Evolutionary conservation across 2,329 filamentous ascomycete species (phyloP).

Genomic region (Pezicula carpinea): DNA sequence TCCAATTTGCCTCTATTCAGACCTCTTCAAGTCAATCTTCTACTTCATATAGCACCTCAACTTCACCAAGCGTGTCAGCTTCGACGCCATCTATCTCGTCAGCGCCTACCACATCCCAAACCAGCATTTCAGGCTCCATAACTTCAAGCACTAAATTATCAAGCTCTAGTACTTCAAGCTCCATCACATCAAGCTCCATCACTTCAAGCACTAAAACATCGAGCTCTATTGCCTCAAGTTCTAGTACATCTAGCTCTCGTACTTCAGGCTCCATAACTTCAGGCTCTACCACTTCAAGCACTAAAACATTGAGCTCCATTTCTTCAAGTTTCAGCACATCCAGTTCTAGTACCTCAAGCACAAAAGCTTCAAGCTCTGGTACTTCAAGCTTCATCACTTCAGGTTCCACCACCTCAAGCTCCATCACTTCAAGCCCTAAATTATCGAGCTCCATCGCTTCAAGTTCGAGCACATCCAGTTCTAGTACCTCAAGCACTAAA

Average conservation of each 20-base stretch:
- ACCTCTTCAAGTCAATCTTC: neutral
- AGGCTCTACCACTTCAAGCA: neutral
- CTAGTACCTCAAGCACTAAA: neutral
- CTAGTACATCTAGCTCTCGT: constrained; percentile 3
- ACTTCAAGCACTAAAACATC: neutral
- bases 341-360: neutral
- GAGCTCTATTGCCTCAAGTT: neutral
- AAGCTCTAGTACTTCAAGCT: neutral
- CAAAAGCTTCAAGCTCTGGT: neutral
- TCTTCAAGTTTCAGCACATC: neutral
- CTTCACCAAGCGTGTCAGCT: too few relatives aligned
- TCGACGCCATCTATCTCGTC: too few relatives aligned
- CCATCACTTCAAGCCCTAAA: constrained; percentile 1
- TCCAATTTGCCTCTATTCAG: neutral
- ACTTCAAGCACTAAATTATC: neutral
- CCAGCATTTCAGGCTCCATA: neutral
- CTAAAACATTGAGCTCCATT: neutral
- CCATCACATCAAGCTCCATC: neutral
- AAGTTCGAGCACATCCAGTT: neutral
- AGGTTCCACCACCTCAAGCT: neutral
- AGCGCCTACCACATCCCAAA: too few relatives aligned
- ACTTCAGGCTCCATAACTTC: constrained; percentile 1
- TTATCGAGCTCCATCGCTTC: neutral
- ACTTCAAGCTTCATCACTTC: neutral
- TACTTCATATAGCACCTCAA: too few relatives aligned